Percentiles rank a stretch among this genome's conserved stretches.
Conservation (phyloP, 2,329 filamentous ascomycete species). For the Colletotrichum lindemuthianum region DNA sequence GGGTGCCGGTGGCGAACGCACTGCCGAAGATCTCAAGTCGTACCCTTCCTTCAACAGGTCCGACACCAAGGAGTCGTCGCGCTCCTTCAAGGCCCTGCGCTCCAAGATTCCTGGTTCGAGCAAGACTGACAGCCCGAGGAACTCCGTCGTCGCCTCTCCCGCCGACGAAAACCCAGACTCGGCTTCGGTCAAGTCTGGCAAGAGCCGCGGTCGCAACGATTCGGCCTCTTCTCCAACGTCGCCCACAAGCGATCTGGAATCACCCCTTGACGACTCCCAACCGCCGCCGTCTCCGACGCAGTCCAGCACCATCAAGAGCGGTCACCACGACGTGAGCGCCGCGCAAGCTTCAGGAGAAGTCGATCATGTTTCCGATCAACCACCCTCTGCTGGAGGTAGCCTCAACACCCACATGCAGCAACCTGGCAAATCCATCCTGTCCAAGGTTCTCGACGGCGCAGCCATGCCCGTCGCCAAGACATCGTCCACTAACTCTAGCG, state of each 20-base stretch:
- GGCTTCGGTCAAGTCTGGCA: slow-evolving; percentile 77
- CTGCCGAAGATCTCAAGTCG: slow-evolving; percentile 73
- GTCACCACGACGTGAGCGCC: slow-evolving; percentile 79
- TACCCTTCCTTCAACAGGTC: slow-evolving; percentile 93
- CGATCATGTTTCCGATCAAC: slow-evolving; percentile 91
- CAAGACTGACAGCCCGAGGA: slow-evolving; percentile 83
- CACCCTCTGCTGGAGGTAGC: slow-evolving; percentile 74
- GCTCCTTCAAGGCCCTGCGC: slow-evolving; percentile 84
- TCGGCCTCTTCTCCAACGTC: slow-evolving; percentile 52
- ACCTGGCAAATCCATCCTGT: slow-evolving; percentile 88
- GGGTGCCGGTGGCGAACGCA: slow-evolving; percentile 52
- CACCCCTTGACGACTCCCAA: slow-evolving; percentile 61
- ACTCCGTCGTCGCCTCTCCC: slow-evolving; percentile 74
- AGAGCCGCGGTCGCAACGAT: slow-evolving; percentile 64
- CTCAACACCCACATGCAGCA: slow-evolving; percentile 69
- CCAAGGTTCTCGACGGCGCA: slow-evolving; percentile 76
- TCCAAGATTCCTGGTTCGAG: slow-evolving; percentile 86
- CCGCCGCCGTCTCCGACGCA: slow-evolving; percentile 89
- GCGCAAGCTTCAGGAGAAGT: slow-evolving; percentile 91
- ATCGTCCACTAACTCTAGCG: slow-evolving; percentile 39
- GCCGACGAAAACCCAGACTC: slow-evolving; percentile 79
- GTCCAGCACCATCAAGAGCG: slow-evolving; percentile 72
- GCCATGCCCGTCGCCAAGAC: slow-evolving; percentile 70
- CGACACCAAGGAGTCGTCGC: slow-evolving; percentile 91
- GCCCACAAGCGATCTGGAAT: slow-evolving; percentile 51